Percentiles rank a stretch among this genome's conserved stretches.
phyloP scores from a whole-genome alignment of 2,329 filamentous ascomycete species.

The Trichoderma pleuroti region DNA sequence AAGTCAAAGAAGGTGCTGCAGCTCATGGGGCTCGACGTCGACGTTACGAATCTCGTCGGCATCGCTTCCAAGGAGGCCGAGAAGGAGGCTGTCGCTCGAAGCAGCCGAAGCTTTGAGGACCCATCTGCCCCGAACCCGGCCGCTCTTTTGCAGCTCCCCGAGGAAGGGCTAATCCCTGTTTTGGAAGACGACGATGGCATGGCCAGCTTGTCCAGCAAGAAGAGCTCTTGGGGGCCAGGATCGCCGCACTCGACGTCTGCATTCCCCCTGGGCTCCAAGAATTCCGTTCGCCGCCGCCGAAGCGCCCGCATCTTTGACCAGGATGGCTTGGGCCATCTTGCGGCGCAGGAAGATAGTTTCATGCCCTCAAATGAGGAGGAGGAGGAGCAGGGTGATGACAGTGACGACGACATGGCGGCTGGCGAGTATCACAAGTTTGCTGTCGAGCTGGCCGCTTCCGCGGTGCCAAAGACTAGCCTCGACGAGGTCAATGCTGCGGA shows the following conservation, averaged over 20 bases:
- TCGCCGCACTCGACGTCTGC: slow-evolving; percentile 20
- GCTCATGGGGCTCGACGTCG: slow-evolving; percentile 41
- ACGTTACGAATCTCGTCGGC: slow-evolving; percentile 23
- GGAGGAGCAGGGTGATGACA: slow-evolving; percentile 20
- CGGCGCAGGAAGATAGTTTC: slow-evolving; percentile 11
- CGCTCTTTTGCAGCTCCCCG: slow-evolving; percentile 10
- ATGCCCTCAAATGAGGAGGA: slow-evolving; percentile 20
- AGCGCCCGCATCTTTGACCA: slow-evolving; percentile 10
- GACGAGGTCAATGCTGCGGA: neutral
- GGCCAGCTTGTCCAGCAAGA: slow-evolving; percentile 22
- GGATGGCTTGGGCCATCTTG: neutral
- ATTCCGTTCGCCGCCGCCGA: slow-evolving; percentile 13
- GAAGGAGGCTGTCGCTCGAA: neutral
- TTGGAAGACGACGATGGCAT: slow-evolving; percentile 23
- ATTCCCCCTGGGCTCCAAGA: slow-evolving; percentile 16
- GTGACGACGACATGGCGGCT: slow-evolving; percentile 31
- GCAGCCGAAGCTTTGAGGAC: slow-evolving; percentile 6
- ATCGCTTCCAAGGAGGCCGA: neutral
- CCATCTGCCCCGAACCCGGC: neutral
- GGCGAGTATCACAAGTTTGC: slow-evolving; percentile 37
- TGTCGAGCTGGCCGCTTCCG: slow-evolving; percentile 29
- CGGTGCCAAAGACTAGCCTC: slow-evolving; percentile 2
- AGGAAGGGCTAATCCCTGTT: slow-evolving; percentile 12
- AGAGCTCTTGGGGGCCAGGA: slow-evolving; percentile 24
- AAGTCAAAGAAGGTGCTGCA: slow-evolving; percentile 41